These are phyloP conservation scores for Botrytis porri DNA, from an alignment of 2,329 filamentous ascomycete genomes.

Conservation along the genomic window DNA sequence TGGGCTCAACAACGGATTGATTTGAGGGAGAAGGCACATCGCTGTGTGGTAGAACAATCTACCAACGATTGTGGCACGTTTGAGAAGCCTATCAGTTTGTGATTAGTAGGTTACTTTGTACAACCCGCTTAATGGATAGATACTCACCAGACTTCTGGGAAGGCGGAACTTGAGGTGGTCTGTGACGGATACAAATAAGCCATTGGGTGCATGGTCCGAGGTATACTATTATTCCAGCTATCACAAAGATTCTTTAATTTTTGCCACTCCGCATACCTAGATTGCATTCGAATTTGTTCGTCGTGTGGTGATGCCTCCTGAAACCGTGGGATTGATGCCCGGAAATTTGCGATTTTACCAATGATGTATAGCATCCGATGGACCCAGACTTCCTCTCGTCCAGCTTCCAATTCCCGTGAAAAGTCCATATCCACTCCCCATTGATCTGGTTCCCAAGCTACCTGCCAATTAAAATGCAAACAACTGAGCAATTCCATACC, in stretches of 20 bases:
- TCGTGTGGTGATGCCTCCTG: constrained; percentile 58
- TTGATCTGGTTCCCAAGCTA: constrained; percentile 84
- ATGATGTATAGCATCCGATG: constrained; percentile 86
- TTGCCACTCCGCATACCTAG: constrained; percentile 73
- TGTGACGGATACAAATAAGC: constrained; percentile 70
- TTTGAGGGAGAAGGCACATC: constrained; percentile 75
- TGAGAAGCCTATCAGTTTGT: constrained; percentile 63
- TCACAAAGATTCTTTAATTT: constrained; percentile 78
- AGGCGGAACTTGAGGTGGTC: constrained; percentile 66
- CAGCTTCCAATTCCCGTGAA: constrained; percentile 52
- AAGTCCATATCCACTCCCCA: constrained; percentile 86
- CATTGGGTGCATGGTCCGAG: constrained; percentile 83
- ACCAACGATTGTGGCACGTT: constrained; percentile 75
- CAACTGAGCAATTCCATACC: constrained; percentile 88
- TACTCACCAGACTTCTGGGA: constrained; percentile 80
- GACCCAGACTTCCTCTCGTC: constrained; percentile 80
- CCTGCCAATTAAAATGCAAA: constrained; percentile 80
- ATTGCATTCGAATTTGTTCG: constrained; percentile 61
- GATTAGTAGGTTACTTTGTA: constrained; percentile 30
- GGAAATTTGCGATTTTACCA: constrained; percentile 83
- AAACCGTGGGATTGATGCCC: constrained; percentile 63
- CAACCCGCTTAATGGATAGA: neutral
- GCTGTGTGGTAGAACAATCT: constrained; percentile 87
- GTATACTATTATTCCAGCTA: constrained; percentile 74
- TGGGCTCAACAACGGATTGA: constrained; percentile 66